A percentile compares a stretch with the other conserved stretches of the same genome.
Conservation (phyloP, 129 eudicot species). For the Scalesia atractyloides region DNA sequence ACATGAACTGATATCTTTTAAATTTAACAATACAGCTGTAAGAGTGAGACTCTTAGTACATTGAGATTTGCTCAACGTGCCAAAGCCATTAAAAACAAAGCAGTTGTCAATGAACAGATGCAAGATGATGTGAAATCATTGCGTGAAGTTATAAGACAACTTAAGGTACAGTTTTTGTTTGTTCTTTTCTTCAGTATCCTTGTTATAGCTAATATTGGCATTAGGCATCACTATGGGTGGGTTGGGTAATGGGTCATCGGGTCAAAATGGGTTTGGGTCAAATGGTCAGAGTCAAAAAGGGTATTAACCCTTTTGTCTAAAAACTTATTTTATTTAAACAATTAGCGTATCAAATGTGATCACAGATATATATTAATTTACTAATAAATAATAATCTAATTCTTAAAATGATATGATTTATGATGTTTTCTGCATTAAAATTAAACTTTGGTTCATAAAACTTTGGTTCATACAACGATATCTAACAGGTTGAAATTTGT, state of each 20-base stretch:
- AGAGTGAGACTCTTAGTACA: slow-evolving; percentile 92
- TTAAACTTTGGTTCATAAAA: neutral
- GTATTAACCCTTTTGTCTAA: neutral
- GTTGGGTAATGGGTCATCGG: slow-evolving; percentile 3
- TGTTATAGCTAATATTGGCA: neutral
- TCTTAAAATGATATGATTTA: neutral
- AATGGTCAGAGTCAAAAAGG: neutral
- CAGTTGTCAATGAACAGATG: slow-evolving; percentile 85
- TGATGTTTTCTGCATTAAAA: slow-evolving; percentile 15
- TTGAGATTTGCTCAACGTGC: slow-evolving; percentile 97
- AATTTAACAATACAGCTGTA: slow-evolving; percentile 65
- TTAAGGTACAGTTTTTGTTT: slow-evolving; percentile 48
- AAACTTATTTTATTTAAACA: neutral
- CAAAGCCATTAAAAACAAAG: slow-evolving; percentile 93
- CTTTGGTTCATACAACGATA: neutral
- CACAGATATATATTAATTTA: neutral
- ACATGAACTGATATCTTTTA: slow-evolving; percentile 16
- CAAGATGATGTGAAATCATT: slow-evolving; percentile 87
- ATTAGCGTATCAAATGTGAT: neutral
- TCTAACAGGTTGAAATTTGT: neutral
- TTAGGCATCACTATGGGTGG: slow-evolving; percentile 2
- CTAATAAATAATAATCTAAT: neutral
- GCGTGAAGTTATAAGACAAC: slow-evolving; percentile 78
- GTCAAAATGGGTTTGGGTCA: no score
- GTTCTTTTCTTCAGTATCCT: neutral